Conservation (phyloP, 2,329 filamentous ascomycete genomes). For the Fusarium odoratissimum region DNA sequence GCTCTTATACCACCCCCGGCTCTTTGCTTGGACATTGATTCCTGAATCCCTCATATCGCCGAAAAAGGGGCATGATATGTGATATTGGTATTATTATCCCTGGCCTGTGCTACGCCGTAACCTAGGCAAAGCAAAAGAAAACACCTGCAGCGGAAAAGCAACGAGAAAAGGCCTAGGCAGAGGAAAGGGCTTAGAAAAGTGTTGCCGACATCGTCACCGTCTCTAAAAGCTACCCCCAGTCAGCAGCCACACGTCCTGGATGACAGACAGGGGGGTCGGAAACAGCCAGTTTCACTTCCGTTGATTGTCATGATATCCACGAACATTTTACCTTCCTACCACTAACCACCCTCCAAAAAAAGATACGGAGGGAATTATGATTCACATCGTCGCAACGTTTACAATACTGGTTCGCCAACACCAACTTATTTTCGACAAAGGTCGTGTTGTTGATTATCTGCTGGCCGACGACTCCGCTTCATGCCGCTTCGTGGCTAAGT, state of each 20-base stretch:
- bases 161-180: slow-evolving; percentile 8
- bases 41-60: slow-evolving; percentile 30
- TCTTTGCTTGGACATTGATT: slow-evolving; percentile 31
- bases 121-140: slow-evolving; percentile 18
- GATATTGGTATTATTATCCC: slow-evolving; percentile 9
- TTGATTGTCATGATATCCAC: slow-evolving; percentile 34
- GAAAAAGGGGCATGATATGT: slow-evolving; percentile 25
- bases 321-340: slow-evolving; percentile 21
- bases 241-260: slow-evolving; percentile 25
- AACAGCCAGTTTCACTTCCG: slow-evolving; percentile 35
- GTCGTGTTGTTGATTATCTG: slow-evolving; percentile 29
- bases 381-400: slow-evolving; percentile 18
- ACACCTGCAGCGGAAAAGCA: slow-evolving; percentile 27
- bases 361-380: slow-evolving; percentile 6
- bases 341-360: slow-evolving; percentile 28
- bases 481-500: slow-evolving; percentile 37
- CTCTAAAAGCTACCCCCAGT: slow-evolving; percentile 25
- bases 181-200: slow-evolving; percentile 7
- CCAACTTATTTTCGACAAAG: slow-evolving; percentile 10
- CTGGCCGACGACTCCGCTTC: slow-evolving; percentile 37
- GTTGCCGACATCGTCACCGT: slow-evolving; percentile 25
- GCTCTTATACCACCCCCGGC: slow-evolving; percentile 22
- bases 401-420: slow-evolving; percentile 18
- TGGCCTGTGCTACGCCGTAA: slow-evolving; percentile 31
- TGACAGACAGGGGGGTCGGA: slow-evolving; percentile 35